Evolutionary conservation across 352 stramenopile genomes (phyloP), one percentile per base, ranked within the genome.

Genomic region (Phytophthora sp.): DNA sequence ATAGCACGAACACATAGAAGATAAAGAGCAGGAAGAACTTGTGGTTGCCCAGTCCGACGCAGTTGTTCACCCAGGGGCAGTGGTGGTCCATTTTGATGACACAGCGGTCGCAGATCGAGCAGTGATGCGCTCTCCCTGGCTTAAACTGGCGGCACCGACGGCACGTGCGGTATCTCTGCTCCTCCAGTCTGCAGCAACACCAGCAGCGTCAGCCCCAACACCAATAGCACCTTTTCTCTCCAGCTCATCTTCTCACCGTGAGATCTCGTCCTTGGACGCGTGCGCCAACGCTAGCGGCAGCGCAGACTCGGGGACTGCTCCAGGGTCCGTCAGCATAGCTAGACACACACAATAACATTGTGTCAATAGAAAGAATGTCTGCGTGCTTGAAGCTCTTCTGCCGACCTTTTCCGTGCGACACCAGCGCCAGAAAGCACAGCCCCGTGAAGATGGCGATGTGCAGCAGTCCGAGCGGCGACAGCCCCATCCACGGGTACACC

Each of bases 21-120:
- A 96, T 92, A 51, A 94, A 96, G 44, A 94, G 82, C 55, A 96
- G 55, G 56, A 96, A 96, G 63, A 95, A 95, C 82, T 99, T 99
- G 92, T 99, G 97, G 84, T 99, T 99, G 54, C 96, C 96, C 63
- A 99, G 91, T 8, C 97, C 97, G 51, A 99, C 97, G 74, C 97
- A 99, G 86, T 99, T 99, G 84, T 99, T 99, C 32, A 99, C 92
- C 97, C 97, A 99, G 21, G 97, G 97, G 75, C 97, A 99, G 74
- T 99, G 96, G 92, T 99, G 97, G 71, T 99, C 98, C 96, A 99
- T 99, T 78, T 99, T 98, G 55, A 99, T 92, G 50, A 99, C 92
- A 57, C 96, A 99, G 55, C 94, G 79, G 64, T 97, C 84, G 77
- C 95, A 99, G 61, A 99, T 97, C 48, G 89, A 97, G 80, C 96